phyloP scores from a whole-genome alignment of 2,329 filamentous ascomycete species.

The Dothidotthia symphoricarpi region DNA sequence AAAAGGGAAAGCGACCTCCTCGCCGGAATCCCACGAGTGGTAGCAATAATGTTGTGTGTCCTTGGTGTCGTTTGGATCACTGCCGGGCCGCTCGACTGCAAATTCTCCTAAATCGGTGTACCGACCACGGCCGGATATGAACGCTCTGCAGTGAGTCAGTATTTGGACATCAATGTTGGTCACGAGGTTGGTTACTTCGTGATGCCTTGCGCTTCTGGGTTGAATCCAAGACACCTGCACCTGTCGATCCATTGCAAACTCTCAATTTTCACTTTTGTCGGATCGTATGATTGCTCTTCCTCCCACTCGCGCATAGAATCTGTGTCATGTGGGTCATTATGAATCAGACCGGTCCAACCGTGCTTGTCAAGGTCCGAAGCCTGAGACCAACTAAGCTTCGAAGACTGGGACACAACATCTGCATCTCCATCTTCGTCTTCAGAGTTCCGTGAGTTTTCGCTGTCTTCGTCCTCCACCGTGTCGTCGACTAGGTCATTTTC shows the following conservation, averaged over 20 bases:
- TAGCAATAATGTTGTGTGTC: constrained; percentile 5
- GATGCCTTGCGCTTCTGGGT: constrained; percentile 5
- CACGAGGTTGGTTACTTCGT: constrained; percentile 1
- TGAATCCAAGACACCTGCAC: constrained; percentile 14
- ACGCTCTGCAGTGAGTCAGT: constrained; percentile 2
- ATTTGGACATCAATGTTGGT: too few relatives aligned
- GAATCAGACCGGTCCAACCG: too few relatives aligned
- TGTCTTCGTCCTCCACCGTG: background rate
- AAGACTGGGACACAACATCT: constrained; percentile 4
- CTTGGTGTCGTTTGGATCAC: constrained; percentile 12
- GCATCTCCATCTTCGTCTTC: background rate
- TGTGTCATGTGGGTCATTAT: background rate
- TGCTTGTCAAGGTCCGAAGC: too few relatives aligned
- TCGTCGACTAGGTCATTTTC: background rate
- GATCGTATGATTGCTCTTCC: constrained; percentile 15
- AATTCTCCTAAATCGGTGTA: constrained; percentile 12
- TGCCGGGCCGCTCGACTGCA: constrained; percentile 1
- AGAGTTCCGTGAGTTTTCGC: too few relatives aligned
- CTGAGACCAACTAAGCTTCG: constrained; percentile 1
- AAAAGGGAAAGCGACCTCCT: constrained; percentile 13
- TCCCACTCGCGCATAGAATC: constrained; percentile 3
- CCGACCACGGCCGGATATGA: constrained; percentile 13
- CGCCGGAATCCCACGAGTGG: constrained; percentile 1
- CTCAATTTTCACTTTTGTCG: constrained; percentile 6
- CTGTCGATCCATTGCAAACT: constrained; percentile 15